Evolutionary conservation across 2,329 filamentous ascomycete species (phyloP).

Genomic region (Chaetomiaceae sp.): DNA sequence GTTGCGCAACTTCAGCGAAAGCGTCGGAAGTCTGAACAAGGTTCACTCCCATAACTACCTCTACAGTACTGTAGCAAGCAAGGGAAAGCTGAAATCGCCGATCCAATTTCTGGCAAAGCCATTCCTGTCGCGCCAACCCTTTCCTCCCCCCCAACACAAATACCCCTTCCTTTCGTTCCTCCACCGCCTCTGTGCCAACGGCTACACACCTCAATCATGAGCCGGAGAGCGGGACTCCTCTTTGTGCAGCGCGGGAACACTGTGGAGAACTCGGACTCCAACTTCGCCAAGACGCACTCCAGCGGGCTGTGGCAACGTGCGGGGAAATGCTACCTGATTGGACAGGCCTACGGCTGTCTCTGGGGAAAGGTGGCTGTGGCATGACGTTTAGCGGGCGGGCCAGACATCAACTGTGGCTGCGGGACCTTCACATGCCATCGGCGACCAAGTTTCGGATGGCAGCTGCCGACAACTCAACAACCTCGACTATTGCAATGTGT

Average conservation of each 20-base stretch:
- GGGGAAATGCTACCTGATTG: slow-evolving; percentile 12
- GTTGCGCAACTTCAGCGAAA: no score
- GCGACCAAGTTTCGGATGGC: slow-evolving; percentile 5
- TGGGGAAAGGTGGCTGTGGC: slow-evolving; percentile 13
- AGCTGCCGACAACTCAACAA: not conserved
- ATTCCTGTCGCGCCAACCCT: not conserved
- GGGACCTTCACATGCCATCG: slow-evolving; percentile 26
- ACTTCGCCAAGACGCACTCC: not conserved
- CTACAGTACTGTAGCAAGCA: no score
- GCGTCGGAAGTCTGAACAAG: no score
- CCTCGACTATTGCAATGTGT: not conserved
- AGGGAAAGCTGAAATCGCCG: no score
- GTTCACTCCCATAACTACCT: no score
- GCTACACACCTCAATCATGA: no score
- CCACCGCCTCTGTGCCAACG: no score
- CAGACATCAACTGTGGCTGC: slow-evolving; percentile 19
- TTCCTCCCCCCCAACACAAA: no score
- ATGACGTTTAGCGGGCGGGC: slow-evolving; percentile 11
- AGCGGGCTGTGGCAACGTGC: not conserved
- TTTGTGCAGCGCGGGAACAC: no score
- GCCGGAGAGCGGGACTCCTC: no score
- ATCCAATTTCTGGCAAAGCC: no score
- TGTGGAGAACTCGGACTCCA: not conserved
- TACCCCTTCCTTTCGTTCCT: no score
- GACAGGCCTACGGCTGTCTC: not conserved